A percentile compares a stretch with the other conserved stretches of the same genome.
These are phyloP conservation scores for Leucogyrophana mollusca DNA, from an alignment of 768 basidiomycete species.

Conservation along the genomic window DNA sequence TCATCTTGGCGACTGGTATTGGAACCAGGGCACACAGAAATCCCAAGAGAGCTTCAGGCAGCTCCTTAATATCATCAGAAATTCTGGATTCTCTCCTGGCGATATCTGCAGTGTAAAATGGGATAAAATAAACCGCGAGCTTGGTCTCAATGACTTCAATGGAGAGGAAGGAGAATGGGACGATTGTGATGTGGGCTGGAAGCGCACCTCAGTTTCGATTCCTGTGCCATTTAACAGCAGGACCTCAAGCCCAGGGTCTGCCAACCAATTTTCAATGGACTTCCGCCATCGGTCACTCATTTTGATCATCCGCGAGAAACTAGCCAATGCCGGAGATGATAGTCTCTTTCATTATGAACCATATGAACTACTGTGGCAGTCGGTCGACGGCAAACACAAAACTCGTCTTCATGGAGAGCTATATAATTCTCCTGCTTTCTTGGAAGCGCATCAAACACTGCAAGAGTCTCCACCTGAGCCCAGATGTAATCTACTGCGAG, in stretches of 20 bases:
- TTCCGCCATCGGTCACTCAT: constrained; percentile 16
- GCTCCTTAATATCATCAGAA: background rate
- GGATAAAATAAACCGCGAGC: constrained; percentile 1
- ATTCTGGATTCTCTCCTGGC: constrained; percentile 4
- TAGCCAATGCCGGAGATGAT: constrained; percentile 6
- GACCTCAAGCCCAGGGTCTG: constrained; percentile 1
- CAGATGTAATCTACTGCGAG: constrained; percentile 14
- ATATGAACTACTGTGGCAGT: constrained; percentile 13
- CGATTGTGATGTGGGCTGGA: constrained; percentile 7
- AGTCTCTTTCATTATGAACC: constrained; percentile 14
- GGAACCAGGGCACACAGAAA: constrained; percentile 5
- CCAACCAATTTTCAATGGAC: background rate
- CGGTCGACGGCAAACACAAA: background rate
- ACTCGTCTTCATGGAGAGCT: constrained; percentile 12
- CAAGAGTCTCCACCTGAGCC: constrained; percentile 16
- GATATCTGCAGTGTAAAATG: constrained; percentile 3
- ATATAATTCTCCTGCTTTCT: constrained; percentile 9
- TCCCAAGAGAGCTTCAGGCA: background rate
- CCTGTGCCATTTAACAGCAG: constrained; percentile 3
- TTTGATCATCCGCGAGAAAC: constrained; percentile 14
- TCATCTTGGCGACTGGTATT: constrained; percentile 1
- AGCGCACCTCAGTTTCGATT: background rate
- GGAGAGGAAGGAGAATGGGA: constrained; percentile 4
- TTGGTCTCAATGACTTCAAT: constrained; percentile 1
- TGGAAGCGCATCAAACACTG: constrained; percentile 12